Base-by-base conservation (phyloP, 345 rosid species). In the Syzygium aromaticum region DNA sequence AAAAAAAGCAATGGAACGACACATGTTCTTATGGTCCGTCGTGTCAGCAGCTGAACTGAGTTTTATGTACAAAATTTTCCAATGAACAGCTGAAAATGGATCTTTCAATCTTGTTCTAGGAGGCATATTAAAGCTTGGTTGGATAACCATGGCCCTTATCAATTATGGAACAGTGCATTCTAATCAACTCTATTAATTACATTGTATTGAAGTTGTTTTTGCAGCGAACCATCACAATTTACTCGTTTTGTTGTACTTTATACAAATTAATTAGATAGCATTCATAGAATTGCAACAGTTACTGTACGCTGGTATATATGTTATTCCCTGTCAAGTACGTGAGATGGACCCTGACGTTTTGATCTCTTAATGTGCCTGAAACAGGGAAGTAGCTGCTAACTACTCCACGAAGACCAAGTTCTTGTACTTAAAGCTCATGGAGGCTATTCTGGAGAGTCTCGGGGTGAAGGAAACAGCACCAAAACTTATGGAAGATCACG, bases 371-470 rank as follows among this genome's bases (percentile, higher is more conserved):
- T 21, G 46, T 33, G 46, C 46, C 8, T 46, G 57, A 16, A 85
- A 84, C 88, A 92, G 93, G 92, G 84, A 88, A 54, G 67, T 86
- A 51, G 88, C 80, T 85, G 88, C 86, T 30, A 88, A 84, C 86
- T 90, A 89, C 91, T 86, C 93, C 3, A 43, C 78, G 56, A 83
- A 88, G 85, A 87, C 90, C 84, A 89, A 87, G 73, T 21, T 3
- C 57, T 46, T 90, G 85, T 92, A 84, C 86, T 51, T 88, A 14
- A 86, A 67, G 88, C 88, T 90, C 5, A 87, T 85, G 90, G 86
- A 87, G 61, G 92, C 93, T 28, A 87, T 92, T 12, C 82, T 90
- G 11, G 91, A 89, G 90, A 86, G 92, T 86, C 80, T 92, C 2
- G 91, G 90, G 30, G 54, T 89, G 80, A 63, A 46, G 77, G 88